A percentile compares a stretch with the other conserved stretches of the same genome.
Evolutionary conservation across 1,284 basidiomycete species (phyloP).

Genomic region (Chiua sp.): DNA sequence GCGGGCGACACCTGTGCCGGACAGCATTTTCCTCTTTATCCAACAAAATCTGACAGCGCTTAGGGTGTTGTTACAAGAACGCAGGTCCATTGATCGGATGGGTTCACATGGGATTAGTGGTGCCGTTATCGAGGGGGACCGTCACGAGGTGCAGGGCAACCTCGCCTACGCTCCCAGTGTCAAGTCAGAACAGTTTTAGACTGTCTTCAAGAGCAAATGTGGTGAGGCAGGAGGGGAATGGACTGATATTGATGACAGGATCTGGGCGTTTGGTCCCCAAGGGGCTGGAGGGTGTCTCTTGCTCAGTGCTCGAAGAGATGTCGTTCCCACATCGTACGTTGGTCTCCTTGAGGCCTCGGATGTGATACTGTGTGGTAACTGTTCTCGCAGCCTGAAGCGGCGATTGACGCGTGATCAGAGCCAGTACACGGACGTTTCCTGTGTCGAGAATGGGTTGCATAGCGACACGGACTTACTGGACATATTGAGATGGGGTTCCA

Average conservation of each 20-base stretch:
- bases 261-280: constrained; percentile 95
- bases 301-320: constrained; percentile 68
- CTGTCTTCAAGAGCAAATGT: constrained; percentile 68
- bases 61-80: constrained; percentile 58
- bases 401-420: constrained; percentile 45
- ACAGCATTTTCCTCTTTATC: constrained; percentile 72
- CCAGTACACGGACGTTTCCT: constrained; percentile 40
- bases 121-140: constrained; percentile 45
- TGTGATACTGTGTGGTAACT: constrained; percentile 15
- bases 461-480: constrained; percentile 66
- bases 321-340: constrained; percentile 58
- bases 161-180: constrained; percentile 66
- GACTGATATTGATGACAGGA: constrained; percentile 70
- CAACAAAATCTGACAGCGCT: constrained; percentile 71
- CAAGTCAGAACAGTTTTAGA: constrained; percentile 84
- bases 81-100: constrained; percentile 39
- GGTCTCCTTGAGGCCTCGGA: constrained; percentile 3
- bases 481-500: constrained; percentile 95
- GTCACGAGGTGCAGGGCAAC: constrained; percentile 60
- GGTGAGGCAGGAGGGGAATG: constrained; percentile 82
- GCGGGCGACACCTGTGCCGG: constrained; percentile 83
- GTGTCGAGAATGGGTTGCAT: constrained; percentile 33
- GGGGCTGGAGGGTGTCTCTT: constrained; percentile 88
- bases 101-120: constrained; percentile 33
- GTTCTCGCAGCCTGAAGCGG: constrained; percentile 50